These are phyloP conservation scores for Suhomyces chickasaworum DNA, from an alignment of 1,139 yeast species.

Conservation along the genomic window DNA sequence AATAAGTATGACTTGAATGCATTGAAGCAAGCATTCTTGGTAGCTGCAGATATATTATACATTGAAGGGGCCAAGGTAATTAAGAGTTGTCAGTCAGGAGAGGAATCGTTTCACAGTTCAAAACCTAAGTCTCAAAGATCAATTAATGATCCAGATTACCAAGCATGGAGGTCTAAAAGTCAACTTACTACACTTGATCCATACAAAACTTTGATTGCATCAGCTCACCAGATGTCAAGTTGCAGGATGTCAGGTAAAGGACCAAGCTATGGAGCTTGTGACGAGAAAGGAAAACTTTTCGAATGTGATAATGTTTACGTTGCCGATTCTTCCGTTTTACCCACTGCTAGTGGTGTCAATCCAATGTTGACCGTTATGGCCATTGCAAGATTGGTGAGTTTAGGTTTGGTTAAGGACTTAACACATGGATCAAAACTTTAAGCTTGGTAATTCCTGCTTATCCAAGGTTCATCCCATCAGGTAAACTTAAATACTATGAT, in stretches of 20 bases:
- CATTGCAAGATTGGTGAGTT: slow-evolving; percentile 40
- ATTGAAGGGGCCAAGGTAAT: slow-evolving; percentile 55
- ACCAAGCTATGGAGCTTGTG: slow-evolving; percentile 53
- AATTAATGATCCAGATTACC: slow-evolving; percentile 49
- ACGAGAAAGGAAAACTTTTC: slow-evolving; percentile 49
- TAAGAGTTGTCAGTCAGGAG: slow-evolving; percentile 38
- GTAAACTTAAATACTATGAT: too few species aligned
- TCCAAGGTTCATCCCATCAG: not conserved
- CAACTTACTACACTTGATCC: slow-evolving; percentile 31
- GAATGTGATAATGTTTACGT: slow-evolving; percentile 56
- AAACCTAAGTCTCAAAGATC: slow-evolving; percentile 47
- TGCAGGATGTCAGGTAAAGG: slow-evolving; percentile 58
- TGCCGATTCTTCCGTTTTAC: slow-evolving; percentile 59
- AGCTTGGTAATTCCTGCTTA: not conserved
- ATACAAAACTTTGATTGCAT: slow-evolving; percentile 44
- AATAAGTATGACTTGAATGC: slow-evolving; percentile 48
- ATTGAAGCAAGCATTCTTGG: slow-evolving; percentile 41
- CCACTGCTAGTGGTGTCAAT: slow-evolving; percentile 62
- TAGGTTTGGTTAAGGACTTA: slow-evolving; percentile 39
- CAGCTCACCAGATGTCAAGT: slow-evolving; percentile 64
- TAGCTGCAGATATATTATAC: slow-evolving; percentile 50
- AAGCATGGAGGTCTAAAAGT: slow-evolving; percentile 42
- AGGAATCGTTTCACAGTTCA: slow-evolving; percentile 41
- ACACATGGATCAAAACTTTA: slow-evolving; percentile 33
- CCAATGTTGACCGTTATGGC: slow-evolving; percentile 52